These are phyloP conservation scores for Colletotrichum sp. DNA, from an alignment of 2,329 filamentous ascomycete species.

Conservation along the genomic window DNA sequence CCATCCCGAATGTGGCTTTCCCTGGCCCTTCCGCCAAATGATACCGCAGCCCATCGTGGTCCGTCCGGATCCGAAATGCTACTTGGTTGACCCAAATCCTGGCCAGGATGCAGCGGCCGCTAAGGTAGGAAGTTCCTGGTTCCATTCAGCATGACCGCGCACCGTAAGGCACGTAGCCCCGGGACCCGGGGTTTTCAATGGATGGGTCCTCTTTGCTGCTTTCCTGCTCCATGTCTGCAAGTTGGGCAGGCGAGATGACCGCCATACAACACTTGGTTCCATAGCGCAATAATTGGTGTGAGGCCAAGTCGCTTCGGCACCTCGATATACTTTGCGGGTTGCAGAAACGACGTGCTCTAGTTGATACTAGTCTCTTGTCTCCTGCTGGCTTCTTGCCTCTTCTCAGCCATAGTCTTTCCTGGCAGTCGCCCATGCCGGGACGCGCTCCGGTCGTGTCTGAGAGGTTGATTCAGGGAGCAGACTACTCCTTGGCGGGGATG, in stretches of 20 bases:
- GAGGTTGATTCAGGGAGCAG: neutral
- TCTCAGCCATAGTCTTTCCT: neutral
- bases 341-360: neutral
- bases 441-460: neutral
- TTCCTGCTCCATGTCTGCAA: neutral
- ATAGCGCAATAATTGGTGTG: neutral
- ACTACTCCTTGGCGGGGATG: neutral
- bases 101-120: constrained; percentile 10
- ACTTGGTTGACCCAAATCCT: neutral
- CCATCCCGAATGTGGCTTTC: neutral
- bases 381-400: neutral
- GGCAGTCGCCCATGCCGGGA: neutral
- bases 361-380: neutral
- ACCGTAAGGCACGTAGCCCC: neutral
- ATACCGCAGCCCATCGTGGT: neutral
- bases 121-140: constrained; percentile 10
- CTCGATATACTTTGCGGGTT: neutral
- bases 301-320: neutral
- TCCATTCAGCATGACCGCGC: neutral
- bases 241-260: neutral
- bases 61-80: neutral
- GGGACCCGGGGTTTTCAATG: neutral
- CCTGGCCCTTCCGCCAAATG: neutral
- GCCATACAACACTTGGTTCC: neutral
- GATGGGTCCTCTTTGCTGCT: neutral